Conservation (phyloP, 2,329 filamentous ascomycete genomes). For the Penicillium sp. region DNA sequence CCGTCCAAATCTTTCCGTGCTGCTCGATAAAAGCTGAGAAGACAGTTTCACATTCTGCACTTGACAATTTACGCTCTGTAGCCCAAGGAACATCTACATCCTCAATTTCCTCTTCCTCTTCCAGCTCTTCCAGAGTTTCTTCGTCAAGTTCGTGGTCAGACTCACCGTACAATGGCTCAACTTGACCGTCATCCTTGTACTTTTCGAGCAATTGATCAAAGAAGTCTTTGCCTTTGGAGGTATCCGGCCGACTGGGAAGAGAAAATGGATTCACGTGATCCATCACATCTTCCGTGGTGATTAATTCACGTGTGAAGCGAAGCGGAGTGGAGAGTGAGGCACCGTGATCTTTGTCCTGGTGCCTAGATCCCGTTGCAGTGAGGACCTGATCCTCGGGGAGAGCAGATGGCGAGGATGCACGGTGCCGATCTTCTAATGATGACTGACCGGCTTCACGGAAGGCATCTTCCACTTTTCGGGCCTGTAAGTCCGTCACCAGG, state of each 20-base stretch:
- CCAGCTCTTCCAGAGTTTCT: slow-evolving; percentile 57
- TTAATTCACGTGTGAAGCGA: too few relatives aligned
- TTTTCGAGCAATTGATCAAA: slow-evolving; percentile 38
- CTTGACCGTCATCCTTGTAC: slow-evolving; percentile 38
- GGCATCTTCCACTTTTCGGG: not conserved
- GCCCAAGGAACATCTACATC: slow-evolving; percentile 15
- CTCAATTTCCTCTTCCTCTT: slow-evolving; percentile 42
- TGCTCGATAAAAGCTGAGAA: slow-evolving; percentile 51
- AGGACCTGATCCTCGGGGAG: too few relatives aligned
- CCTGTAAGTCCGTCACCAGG: not conserved
- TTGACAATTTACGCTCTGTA: slow-evolving; percentile 27
- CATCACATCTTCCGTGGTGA: not conserved
- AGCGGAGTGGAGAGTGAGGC: not conserved
- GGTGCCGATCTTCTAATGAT: too few relatives aligned
- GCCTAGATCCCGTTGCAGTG: too few relatives aligned
- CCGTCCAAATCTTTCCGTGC: slow-evolving; percentile 52
- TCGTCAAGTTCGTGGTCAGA: slow-evolving; percentile 53
- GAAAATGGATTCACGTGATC: too few relatives aligned
- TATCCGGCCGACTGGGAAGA: too few relatives aligned
- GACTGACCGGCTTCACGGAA: too few relatives aligned
- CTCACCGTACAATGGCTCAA: slow-evolving; percentile 51
- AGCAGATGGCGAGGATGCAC: too few relatives aligned
- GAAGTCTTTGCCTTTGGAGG: not conserved
- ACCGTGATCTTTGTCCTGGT: not conserved
- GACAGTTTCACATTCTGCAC: slow-evolving; percentile 46